Percentiles rank a stretch among this genome's conserved stretches.
These are phyloP conservation scores for Pinus tabuliformis DNA, from an alignment of 75 land plant genomes.

Conservation along the genomic window DNA sequence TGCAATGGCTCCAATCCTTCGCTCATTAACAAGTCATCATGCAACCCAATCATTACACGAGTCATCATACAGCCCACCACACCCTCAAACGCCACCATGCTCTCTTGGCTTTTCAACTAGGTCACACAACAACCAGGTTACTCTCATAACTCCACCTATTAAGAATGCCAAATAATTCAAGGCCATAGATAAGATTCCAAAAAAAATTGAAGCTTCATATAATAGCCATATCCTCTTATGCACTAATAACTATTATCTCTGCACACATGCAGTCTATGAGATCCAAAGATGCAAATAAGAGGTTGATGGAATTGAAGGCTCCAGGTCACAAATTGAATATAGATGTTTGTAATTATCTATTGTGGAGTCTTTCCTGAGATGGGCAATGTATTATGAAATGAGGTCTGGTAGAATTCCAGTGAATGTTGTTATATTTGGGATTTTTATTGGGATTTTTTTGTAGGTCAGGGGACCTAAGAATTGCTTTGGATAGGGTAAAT, in stretches of 20 bases:
- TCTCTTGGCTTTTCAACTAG: constrained; percentile 62
- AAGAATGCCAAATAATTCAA: constrained; percentile 34
- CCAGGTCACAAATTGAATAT: constrained; percentile 10
- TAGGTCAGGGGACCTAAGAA: constrained; percentile 16
- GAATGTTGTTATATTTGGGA: constrained; percentile 46
- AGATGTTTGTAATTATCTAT: constrained; percentile 32
- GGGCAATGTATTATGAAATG: constrained; percentile 50
- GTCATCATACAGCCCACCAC: constrained; percentile 40
- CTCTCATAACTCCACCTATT: constrained; percentile 36
- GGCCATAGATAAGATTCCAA: constrained; percentile 28
- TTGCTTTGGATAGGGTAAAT: constrained; percentile 27
- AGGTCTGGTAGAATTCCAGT: constrained; percentile 19
- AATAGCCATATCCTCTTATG: constrained; percentile 17
- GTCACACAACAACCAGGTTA: constrained; percentile 46
- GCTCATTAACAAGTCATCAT: too few species aligned
- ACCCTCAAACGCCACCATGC: constrained; percentile 38
- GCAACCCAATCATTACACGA: too few species aligned
- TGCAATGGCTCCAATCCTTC: too few species aligned
- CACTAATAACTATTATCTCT: constrained; percentile 10
- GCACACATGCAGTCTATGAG: constrained; percentile 9
- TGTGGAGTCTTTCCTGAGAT: constrained; percentile 40
- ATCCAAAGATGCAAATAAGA: neutral
- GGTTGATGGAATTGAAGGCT: constrained; percentile 5
- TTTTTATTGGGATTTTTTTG: constrained; percentile 28
- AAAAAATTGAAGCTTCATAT: constrained; percentile 20